Evolutionary conservation across 192 early-diverging fungal species (phyloP), one percentile per base, ranked within the genome.

Genomic region (Gaertneriomyces semiglobifer): DNA sequence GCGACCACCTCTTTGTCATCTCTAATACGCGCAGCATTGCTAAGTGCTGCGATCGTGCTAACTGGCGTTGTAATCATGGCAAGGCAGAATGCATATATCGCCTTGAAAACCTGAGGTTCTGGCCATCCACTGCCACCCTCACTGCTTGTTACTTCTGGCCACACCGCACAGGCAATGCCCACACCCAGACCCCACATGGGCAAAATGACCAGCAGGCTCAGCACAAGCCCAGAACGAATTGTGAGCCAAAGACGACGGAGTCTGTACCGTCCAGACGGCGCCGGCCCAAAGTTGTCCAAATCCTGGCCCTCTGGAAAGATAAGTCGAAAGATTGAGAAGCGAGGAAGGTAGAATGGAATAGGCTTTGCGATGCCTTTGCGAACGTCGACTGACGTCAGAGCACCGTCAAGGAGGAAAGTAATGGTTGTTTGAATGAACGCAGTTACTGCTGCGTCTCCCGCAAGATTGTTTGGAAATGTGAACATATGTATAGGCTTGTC

Each of bases 371-470:
- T 47, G 10, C 68, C 68, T 38, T 62, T 63, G 6, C 68, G 59
- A 4, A 59, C 7, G 45, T 70, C 68, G 12, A 55, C 10, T 11
- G 44, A 45, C 33, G 57, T 59, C 0, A 70, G 53, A n/a, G 56
- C 60, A 12, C 60, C 68, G 53, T 70, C 68, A 44, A 70, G 38
- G 5, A 70, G 14, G 60, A 59, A 70, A 11, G 68, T 70, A 8
- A 70, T 50, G 18, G 44, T 54, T 0, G 18, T 53, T 41, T 70
- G 68, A 18, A 70, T 38, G 5, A 70, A 11, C 4, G 62, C 68
- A 11, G 68, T 70, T 11, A 70, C 53, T 4, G 68, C 68, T 6
- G 68, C 60, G 53, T 70, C 68, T 6, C 68, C 68, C 4, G 68
- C 68, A 25, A 70, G n/a, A n/a, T 59, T 70, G 42, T 70, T 70